These are phyloP conservation scores for Hypocreales sp. DNA, from an alignment of 2,329 filamentous ascomycete species.

Conservation along the genomic window DNA sequence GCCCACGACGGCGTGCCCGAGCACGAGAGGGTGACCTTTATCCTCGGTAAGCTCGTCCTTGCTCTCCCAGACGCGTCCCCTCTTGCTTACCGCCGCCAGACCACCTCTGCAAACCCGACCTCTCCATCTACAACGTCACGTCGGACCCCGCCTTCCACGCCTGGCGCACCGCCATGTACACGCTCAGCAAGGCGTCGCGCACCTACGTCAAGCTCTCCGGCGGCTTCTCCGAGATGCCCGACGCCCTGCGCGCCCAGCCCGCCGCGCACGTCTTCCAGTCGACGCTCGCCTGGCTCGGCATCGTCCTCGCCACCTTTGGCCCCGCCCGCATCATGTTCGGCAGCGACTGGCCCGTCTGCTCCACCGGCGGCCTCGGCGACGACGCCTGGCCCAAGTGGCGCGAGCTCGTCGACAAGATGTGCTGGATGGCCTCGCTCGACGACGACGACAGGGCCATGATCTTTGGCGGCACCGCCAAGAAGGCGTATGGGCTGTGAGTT, in stretches of 20 bases:
- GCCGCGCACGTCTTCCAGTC: slow-evolving; percentile 44
- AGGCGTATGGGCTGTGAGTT: slow-evolving; percentile 46
- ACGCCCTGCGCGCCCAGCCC: slow-evolving; percentile 29
- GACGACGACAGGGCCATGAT: slow-evolving; percentile 49
- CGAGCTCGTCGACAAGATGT: slow-evolving; percentile 50
- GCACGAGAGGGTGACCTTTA: slow-evolving; percentile 45
- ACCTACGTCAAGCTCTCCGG: slow-evolving; percentile 93
- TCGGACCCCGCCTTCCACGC: slow-evolving; percentile 43
- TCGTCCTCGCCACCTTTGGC: slow-evolving; percentile 59
- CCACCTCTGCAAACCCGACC: slow-evolving; percentile 79
- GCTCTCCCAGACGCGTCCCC: too few species aligned
- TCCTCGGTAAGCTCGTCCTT: slow-evolving; percentile 41
- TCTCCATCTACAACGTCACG: slow-evolving; percentile 43
- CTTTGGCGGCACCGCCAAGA: slow-evolving; percentile 56
- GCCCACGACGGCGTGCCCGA: slow-evolving; percentile 47
- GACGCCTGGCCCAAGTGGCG: slow-evolving; percentile 65
- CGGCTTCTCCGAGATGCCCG: slow-evolving; percentile 63
- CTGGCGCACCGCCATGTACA: slow-evolving; percentile 55
- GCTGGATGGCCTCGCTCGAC: slow-evolving; percentile 44
- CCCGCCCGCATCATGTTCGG: slow-evolving; percentile 69
- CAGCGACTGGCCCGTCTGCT: slow-evolving; percentile 89
- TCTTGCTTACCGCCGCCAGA: slow-evolving; percentile 33
- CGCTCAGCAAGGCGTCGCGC: slow-evolving; percentile 45
- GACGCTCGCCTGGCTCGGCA: slow-evolving; percentile 55
- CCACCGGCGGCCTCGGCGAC: slow-evolving; percentile 30